Conservation (phyloP, 805 yeast species). For the Lipomyces sp. region DNA sequence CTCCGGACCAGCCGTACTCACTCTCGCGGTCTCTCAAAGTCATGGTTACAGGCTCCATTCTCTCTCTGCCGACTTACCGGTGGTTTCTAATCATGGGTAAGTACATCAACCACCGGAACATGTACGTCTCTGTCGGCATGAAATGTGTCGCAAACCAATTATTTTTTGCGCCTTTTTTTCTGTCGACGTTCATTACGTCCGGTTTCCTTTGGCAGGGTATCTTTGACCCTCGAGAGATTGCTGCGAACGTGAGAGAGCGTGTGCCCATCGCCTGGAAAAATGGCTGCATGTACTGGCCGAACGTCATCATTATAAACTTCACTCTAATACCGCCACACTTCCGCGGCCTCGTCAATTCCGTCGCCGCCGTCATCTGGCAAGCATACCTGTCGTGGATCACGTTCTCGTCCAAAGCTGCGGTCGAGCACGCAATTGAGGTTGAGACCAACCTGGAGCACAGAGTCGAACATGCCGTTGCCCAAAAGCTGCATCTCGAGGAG, state of each 20-base stretch:
- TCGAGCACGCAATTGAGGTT: conserved; percentile 13
- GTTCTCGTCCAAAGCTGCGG: conserved; percentile 12
- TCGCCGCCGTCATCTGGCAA: conserved; percentile 26
- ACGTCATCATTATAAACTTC: conserved; percentile 23
- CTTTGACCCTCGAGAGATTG: conserved; percentile 6
- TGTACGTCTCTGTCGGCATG: conserved; percentile 13
- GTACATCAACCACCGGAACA: conserved; percentile 22
- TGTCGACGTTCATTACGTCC: conserved; percentile 21
- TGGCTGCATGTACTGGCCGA: conserved; percentile 30
- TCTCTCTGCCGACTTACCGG: conserved; percentile 21
- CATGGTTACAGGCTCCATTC: conserved; percentile 18
- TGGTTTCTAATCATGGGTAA: conserved; percentile 24
- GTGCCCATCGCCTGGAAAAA: conserved; percentile 27
- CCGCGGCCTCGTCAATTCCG: conserved; percentile 27
- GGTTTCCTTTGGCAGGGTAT: conserved; percentile 24
- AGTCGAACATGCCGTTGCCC: conserved; percentile 7
- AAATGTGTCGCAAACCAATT: conserved; percentile 21
- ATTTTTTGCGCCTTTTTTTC: conserved; percentile 25
- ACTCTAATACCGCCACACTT: conserved; percentile 27
- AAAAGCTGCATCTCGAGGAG: conserved; percentile 9
- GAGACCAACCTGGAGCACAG: conserved; percentile 18
- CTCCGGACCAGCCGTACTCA: conserved; percentile 8
- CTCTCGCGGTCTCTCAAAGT: conserved; percentile 21
- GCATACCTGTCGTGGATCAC: conserved; percentile 26
- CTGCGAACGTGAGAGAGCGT: conserved; percentile 12